Conservation (phyloP, 768 basidiomycete species). For the Aureoboletus auriporus region DNA sequence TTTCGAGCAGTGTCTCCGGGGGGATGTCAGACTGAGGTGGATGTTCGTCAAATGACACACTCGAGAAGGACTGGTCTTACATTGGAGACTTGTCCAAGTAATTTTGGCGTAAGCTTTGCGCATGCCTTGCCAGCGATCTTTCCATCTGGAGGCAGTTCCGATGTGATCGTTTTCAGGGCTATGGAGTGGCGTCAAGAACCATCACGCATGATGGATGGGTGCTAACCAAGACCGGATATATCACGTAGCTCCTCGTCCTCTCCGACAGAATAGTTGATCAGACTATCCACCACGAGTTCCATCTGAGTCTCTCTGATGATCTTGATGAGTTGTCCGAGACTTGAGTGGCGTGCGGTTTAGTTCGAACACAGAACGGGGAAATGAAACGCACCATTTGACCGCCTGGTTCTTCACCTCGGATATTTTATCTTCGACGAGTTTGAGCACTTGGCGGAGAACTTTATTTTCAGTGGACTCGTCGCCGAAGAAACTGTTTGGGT, state of each 20-base stretch:
- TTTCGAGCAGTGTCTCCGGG: constrained; percentile 80
- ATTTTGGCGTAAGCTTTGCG: constrained; percentile 77
- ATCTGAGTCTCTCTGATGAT: constrained; percentile 79
- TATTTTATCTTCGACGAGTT: constrained; percentile 89
- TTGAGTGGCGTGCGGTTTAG: constrained; percentile 27
- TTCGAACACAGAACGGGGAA: background rate
- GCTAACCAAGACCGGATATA: constrained; percentile 84
- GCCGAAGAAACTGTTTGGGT: constrained; percentile 69
- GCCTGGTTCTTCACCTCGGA: constrained; percentile 98
- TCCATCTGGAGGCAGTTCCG: constrained; percentile 81
- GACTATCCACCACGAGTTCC: constrained; percentile 83
- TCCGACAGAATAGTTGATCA: constrained; percentile 80
- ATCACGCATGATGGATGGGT: background rate
- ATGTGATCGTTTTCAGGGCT: constrained; percentile 95
- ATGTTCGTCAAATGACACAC: constrained; percentile 6
- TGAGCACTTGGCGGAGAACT: constrained; percentile 78
- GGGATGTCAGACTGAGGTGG: constrained; percentile 54
- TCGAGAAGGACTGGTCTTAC: constrained; percentile 37
- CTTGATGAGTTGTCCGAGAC: constrained; percentile 88
- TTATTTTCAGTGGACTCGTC: constrained; percentile 86
- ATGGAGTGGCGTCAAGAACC: constrained; percentile 9
- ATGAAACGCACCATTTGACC: constrained; percentile 75
- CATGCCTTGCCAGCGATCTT: constrained; percentile 77
- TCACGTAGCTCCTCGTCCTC: constrained; percentile 92
- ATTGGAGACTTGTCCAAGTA: constrained; percentile 74